These are phyloP conservation scores for Solanum chiquidenum DNA, from an alignment of 257 asterid genomes.

Conservation along the genomic window DNA sequence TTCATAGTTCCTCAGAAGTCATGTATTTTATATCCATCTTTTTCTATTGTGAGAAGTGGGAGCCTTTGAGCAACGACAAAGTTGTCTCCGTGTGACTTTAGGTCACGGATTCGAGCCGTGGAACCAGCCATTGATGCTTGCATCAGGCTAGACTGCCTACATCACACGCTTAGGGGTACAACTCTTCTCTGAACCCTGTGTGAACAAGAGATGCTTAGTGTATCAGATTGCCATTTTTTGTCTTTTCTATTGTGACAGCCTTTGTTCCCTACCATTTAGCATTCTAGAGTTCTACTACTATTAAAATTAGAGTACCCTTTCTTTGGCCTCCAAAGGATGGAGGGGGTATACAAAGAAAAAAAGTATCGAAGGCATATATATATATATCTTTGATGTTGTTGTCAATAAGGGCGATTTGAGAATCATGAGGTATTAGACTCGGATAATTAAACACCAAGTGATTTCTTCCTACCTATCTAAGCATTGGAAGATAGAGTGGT, in stretches of 20 bases:
- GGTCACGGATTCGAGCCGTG: not conserved
- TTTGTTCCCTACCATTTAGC: not conserved
- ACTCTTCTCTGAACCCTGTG: not conserved
- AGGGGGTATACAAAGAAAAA: not conserved
- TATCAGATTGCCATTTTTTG: not conserved
- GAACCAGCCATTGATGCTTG: no score
- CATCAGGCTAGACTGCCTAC: not conserved
- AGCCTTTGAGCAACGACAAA: not conserved
- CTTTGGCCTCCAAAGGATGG: not conserved
- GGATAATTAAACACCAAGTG: not conserved
- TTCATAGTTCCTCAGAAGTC: not conserved
- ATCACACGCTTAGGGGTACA: no score
- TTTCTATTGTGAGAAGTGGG: not conserved
- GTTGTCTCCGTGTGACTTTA: not conserved
- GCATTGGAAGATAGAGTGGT: not conserved
- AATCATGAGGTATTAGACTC: not conserved
- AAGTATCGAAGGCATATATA: no score
- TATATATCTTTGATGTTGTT: not conserved
- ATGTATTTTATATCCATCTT: not conserved
- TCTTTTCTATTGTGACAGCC: not conserved
- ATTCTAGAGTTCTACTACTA: not conserved
- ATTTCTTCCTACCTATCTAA: not conserved
- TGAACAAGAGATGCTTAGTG: not conserved
- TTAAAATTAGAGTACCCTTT: not conserved
- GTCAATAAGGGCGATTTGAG: not conserved